Conservation (phyloP, 2,329 filamentous ascomycete species). For the Trichoderma polysporum region DNA sequence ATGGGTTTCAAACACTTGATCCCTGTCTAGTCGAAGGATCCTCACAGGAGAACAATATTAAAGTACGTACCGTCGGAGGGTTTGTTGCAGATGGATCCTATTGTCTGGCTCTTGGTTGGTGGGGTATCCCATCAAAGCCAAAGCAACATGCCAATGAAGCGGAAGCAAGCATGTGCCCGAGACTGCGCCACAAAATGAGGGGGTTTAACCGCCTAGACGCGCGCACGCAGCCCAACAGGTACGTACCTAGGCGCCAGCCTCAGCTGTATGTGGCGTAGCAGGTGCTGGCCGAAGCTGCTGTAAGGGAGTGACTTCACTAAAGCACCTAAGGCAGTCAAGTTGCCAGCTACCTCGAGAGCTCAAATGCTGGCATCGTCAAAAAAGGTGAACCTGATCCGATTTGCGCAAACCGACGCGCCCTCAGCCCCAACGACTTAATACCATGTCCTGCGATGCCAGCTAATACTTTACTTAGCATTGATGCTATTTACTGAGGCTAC, state of each 20-base stretch:
- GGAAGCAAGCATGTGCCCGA: background rate
- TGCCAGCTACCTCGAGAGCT: background rate
- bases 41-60: constrained; percentile 11
- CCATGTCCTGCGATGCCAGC: constrained; percentile 12
- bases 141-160: background rate
- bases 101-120: background rate
- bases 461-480: background rate
- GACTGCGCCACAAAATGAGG: constrained; percentile 12
- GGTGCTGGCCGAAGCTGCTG: background rate
- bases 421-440: background rate
- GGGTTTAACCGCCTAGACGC: background rate
- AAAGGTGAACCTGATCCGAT: constrained; percentile 2
- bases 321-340: too few relatives aligned
- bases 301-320: background rate
- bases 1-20: constrained; percentile 11
- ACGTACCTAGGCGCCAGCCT: background rate
- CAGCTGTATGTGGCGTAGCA: constrained; percentile 3
- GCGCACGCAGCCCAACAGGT: background rate
- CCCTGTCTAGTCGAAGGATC: background rate
- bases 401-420: constrained; percentile 11
- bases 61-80: constrained; percentile 3
- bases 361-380: background rate
- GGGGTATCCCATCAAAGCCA: background rate
- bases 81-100: background rate
- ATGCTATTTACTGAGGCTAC: background rate